A percentile compares a stretch with the other conserved stretches of the same genome.
Evolutionary conservation across 768 basidiomycete genomes (phyloP).

Genomic region (Clitopilus passeckerianus): DNA sequence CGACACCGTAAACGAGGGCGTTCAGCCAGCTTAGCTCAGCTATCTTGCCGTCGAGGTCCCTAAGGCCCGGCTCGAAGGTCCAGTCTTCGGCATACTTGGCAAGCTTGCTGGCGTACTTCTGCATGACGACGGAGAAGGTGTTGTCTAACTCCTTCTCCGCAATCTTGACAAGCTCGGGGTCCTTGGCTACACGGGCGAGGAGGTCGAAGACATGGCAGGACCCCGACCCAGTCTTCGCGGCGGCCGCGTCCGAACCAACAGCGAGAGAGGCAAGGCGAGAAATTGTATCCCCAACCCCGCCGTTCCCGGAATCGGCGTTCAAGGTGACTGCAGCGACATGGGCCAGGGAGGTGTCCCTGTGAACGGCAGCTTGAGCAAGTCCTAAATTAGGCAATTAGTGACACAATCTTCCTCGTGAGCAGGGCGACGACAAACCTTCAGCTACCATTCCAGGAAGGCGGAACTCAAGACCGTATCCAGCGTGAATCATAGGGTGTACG

Average conservation of each 20-base stretch:
- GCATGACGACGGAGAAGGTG: conserved; percentile 9
- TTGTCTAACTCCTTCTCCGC: conserved; percentile 4
- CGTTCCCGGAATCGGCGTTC: neutral
- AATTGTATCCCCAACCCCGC: conserved; percentile 4
- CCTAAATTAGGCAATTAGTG: conserved; percentile 27
- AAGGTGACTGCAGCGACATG: neutral
- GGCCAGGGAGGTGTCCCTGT: conserved; percentile 27
- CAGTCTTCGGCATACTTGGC: conserved; percentile 11
- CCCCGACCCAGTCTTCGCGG: neutral
- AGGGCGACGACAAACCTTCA: conserved; percentile 41
- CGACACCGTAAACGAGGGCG: conserved; percentile 13
- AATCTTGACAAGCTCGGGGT: conserved; percentile 12
- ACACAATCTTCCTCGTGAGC: neutral
- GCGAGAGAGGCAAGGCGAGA: conserved; percentile 10
- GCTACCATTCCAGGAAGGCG: conserved; percentile 51
- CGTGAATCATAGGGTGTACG: conserved; percentile 64
- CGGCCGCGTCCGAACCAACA: neutral
- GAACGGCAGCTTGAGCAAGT: conserved; percentile 51
- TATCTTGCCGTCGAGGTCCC: conserved; percentile 10
- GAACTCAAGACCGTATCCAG: conserved; percentile 64
- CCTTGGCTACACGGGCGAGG: conserved; percentile 13
- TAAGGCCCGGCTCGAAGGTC: conserved; percentile 10
- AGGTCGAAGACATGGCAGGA: conserved; percentile 12
- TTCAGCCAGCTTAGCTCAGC: conserved; percentile 17
- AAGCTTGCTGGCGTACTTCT: conserved; percentile 5